Evolutionary conservation across 2,329 filamentous ascomycete species (phyloP), one percentile per base, ranked within the genome.

Genomic region (Pseudonectria buxi): DNA sequence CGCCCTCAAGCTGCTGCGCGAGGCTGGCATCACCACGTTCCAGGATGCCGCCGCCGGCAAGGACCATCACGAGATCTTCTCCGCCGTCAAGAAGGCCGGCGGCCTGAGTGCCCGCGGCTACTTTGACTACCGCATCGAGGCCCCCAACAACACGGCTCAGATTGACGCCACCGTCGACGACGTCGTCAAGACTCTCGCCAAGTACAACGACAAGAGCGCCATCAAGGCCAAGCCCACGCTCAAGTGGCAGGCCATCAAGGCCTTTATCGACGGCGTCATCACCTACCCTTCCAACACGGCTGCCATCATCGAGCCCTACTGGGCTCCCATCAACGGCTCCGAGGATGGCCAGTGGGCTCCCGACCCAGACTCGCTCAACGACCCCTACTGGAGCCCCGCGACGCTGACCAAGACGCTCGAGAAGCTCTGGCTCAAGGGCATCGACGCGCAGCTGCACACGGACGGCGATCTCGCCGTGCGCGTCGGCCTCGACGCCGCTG

Each of bases 191-290:
- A 34, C 24, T 11, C 27, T 49, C 7, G 32, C 26, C 3, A 12
- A 16, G 1, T 41, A 37, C 22, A 35, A 52, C 9, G 47, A 52
- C 18, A 41, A 43, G 9, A 28, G 26, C 1, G 11, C 36, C 4
- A 29, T 52, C 4, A 35, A 32, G 0, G 41, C 49, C 4, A 43
- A 44, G 25, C 52, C 52, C 1, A 36, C 45, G 0, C 39, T 54
- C 1, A 55, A 55, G 28, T 54, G 50, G 49, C 52, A 55, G 16
- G 47, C 52, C 2, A 36, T 55, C 38, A 55, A 55, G 42, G 44
- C 47, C 2, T 54, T 49, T 7, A 40, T 54, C 13, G 52, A 55
- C 9, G 51, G 51, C 3, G 47, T 55, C 26, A 54, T 55, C 7
- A 45, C 47, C 0, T 55, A 55, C 26, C 51, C 52, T 1, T 43